Conservation (phyloP, 495 filamentous ascomycete species). For the Ascobolus immersus region DNA sequence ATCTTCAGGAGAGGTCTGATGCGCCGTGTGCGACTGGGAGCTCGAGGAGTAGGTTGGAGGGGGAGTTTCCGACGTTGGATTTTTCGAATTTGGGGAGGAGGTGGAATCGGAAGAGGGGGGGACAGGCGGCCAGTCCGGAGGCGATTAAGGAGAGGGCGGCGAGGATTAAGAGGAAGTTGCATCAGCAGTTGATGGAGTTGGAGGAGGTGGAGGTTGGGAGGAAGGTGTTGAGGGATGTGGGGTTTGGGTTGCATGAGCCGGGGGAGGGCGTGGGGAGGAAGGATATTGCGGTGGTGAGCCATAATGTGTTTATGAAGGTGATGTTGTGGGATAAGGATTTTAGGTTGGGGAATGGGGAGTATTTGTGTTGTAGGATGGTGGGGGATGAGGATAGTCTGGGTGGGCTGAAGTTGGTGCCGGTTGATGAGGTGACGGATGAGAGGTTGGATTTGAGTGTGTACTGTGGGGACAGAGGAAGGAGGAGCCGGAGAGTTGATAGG, state of each 20-base stretch:
- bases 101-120: constrained; percentile 47
- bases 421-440: too few relatives aligned
- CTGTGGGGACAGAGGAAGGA: too few relatives aligned
- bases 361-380: too few relatives aligned
- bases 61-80: constrained; percentile 44
- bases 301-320: too few relatives aligned
- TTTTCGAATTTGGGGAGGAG: constrained; percentile 17
- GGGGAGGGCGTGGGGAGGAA: constrained; percentile 8
- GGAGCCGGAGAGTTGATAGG: too few relatives aligned
- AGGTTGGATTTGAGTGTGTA: too few relatives aligned
- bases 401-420: too few relatives aligned
- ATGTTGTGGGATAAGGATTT: too few relatives aligned
- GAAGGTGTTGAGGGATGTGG: background rate
- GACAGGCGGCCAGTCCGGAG: constrained; percentile 30
- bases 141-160: constrained; percentile 41
- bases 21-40: constrained; percentile 50
- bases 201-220: constrained; percentile 13
- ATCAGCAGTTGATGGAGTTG: constrained; percentile 34
- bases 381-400: too few relatives aligned
- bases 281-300: constrained; percentile 7
- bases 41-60: constrained; percentile 15
- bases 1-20: constrained; percentile 55
- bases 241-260: constrained; percentile 26
- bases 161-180: constrained; percentile 35
- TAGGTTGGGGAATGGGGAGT: too few relatives aligned